Base-by-base conservation (phyloP, 2,329 filamentous ascomycete species). In the Fusarium mangiferae region DNA sequence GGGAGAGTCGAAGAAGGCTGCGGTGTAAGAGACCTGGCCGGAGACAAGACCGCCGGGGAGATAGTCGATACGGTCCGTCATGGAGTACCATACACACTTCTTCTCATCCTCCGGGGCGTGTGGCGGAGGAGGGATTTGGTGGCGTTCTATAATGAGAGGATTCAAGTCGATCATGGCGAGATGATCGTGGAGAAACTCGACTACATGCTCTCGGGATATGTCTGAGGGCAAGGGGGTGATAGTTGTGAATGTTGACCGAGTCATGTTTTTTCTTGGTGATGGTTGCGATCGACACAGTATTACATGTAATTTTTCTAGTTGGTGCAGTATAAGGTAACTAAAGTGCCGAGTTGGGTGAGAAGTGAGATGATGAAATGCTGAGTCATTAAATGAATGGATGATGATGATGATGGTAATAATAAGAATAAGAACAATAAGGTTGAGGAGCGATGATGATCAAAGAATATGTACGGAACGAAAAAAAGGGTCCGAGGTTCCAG, bases 141-240 rank as follows among this genome's bases (percentile, higher is more conserved):
- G 88, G 65, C 93, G 89, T 69, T 93, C 90, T 71, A 92, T 90
- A 62, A 97, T 92, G 54, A 97, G 87, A 3, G 94, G 94, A 81
- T 97, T 97, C 65, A 97, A 86, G 79, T 96, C 92, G 78, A 97
- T 97, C 92, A 98, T 97, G 76, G 91, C 91, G 56, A 87, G 81
- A 83, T 97, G 94, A 81, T 92, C 88, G 81, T 94, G 93, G 38
- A 97, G 90, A 75, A 94, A 93, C 61, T 90, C 87, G 72, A 97
- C 81, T 46, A 94, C 93, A n/a, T 89, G 87, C 74, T 92, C 87
- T 62, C 94, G 90, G 54, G 90, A 86, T 74, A 96, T 88, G 75
- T 86, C 85, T 5, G 88, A 76, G 14, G 95, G 94, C 38, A 97
- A 87, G 24, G 94, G 92, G 35, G 93, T 96, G 76, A 95, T 90